These are phyloP conservation scores for Allium cepa DNA, from an alignment of 106 monocot species.

Conservation along the genomic window DNA sequence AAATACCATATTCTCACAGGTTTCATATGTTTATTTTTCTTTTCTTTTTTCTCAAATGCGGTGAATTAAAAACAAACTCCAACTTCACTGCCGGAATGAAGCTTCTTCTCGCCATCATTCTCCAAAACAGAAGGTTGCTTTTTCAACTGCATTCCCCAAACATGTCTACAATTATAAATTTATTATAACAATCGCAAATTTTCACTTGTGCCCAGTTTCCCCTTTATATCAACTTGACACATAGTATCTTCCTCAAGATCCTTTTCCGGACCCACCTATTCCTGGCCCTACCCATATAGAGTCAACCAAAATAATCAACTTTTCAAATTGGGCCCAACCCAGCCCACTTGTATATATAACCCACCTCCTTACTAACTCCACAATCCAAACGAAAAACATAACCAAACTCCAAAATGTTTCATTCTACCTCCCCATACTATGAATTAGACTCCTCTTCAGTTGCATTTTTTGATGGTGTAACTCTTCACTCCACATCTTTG, in stretches of 20 bases:
- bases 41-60: too few relatives aligned
- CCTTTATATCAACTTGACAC: not conserved
- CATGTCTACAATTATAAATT: too few relatives aligned
- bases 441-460: not conserved
- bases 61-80: too few relatives aligned
- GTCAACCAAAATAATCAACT: not conserved
- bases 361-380: not conserved
- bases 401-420: not conserved
- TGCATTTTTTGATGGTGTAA: not conserved
- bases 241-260: conserved; percentile 1
- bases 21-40: too few relatives aligned
- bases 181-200: too few relatives aligned
- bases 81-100: too few relatives aligned
- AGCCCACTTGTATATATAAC: too few relatives aligned
- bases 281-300: not conserved
- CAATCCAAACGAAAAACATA: not conserved
- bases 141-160: too few relatives aligned
- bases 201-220: not conserved
- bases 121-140: too few relatives aligned
- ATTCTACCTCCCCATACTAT: not conserved
- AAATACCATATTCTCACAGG: too few relatives aligned
- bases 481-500: not conserved
- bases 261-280: not conserved
- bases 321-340: too few relatives aligned
- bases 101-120: too few relatives aligned